Conservation (phyloP, 2,329 filamentous ascomycete species). For the Trematosphaeria pertusa region DNA sequence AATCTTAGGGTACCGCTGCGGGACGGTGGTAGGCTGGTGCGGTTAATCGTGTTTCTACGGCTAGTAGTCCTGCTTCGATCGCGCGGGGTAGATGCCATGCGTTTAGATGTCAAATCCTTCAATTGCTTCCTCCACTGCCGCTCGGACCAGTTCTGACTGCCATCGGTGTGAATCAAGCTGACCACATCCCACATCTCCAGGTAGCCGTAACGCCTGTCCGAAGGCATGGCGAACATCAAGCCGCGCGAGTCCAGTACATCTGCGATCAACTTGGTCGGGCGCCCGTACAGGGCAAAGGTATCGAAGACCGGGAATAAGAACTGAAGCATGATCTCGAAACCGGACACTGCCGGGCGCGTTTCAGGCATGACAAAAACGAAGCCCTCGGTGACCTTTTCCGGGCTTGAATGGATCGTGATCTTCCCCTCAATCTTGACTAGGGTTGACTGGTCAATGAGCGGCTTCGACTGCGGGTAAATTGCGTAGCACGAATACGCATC, state of each 20-base stretch:
- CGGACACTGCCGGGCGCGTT: conserved; percentile 85
- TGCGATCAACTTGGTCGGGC: conserved; percentile 83
- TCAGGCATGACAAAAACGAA: conserved; percentile 99
- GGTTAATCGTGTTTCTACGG: conserved; percentile 53
- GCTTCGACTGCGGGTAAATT: conserved; percentile 93
- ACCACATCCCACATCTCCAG: conserved; percentile 87
- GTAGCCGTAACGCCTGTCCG: conserved; percentile 86
- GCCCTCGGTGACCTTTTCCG: conserved; percentile 81
- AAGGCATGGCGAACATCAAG: conserved; percentile 98
- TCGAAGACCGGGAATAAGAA: conserved; percentile 95
- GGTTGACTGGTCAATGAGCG: conserved; percentile 91
- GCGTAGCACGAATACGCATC: conserved; percentile 93
- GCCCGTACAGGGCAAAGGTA: conserved; percentile 88
- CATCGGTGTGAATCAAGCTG: conserved; percentile 77
- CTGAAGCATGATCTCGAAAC: conserved; percentile 93
- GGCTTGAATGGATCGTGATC: conserved; percentile 83
- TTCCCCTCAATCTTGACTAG: conserved; percentile 91
- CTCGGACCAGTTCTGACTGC: conserved; percentile 80
- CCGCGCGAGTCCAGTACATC: conserved; percentile 87
- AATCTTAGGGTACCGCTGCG: conserved; percentile 48
- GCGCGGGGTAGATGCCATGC: conserved; percentile 65
- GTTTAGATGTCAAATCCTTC: conserved; percentile 83
- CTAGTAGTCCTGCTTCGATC: conserved; percentile 47
- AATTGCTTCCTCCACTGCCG: conserved; percentile 87
- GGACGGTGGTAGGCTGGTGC: conserved; percentile 47